A percentile compares a stretch with the other conserved stretches of the same genome.
Evolutionary conservation across 148 eudicot genomes (phyloP).

Genomic region (Amaranthus cruentus): DNA sequence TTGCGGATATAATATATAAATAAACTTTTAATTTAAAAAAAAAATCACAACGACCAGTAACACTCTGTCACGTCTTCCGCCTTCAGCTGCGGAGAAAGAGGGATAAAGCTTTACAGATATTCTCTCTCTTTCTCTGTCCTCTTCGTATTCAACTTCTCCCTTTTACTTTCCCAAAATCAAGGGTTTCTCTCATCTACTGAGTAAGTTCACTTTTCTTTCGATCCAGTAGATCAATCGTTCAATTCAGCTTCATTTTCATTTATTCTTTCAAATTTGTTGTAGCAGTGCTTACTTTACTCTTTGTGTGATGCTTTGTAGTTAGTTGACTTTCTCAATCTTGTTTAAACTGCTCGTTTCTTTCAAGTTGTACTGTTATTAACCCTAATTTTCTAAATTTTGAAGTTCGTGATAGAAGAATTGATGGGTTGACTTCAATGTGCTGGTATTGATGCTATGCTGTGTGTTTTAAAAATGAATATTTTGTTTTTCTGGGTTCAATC

Average conservation of each 20-base stretch:
- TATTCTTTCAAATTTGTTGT: too few relatives aligned
- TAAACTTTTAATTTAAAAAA: neutral
- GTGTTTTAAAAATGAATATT: too few relatives aligned
- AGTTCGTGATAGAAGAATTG: neutral
- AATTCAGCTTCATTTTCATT: neutral
- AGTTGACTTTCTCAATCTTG: neutral
- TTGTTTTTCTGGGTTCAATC: too few relatives aligned
- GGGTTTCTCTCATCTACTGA: constrained; percentile 22
- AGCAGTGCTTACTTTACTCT: too few relatives aligned
- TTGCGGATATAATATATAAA: neutral
- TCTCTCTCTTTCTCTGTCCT: constrained; percentile 8
- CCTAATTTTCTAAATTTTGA: neutral
- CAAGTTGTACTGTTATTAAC: too few relatives aligned
- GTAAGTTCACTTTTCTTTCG: constrained; percentile 9
- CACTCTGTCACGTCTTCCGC: constrained; percentile 34
- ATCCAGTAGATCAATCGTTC: constrained; percentile 10
- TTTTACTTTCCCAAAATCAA: constrained; percentile 41
- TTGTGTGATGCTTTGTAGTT: neutral
- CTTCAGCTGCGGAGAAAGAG: constrained; percentile 29
- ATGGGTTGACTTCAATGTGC: too few relatives aligned
- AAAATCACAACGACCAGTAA: neutral
- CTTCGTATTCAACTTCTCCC: constrained; percentile 17
- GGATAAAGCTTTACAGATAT: constrained; percentile 22
- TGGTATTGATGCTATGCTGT: too few relatives aligned
- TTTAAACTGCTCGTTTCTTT: neutral